These are phyloP conservation scores for Suhomyces panamericanus DNA, from an alignment of 1,139 yeast species.

Conservation along the genomic window DNA sequence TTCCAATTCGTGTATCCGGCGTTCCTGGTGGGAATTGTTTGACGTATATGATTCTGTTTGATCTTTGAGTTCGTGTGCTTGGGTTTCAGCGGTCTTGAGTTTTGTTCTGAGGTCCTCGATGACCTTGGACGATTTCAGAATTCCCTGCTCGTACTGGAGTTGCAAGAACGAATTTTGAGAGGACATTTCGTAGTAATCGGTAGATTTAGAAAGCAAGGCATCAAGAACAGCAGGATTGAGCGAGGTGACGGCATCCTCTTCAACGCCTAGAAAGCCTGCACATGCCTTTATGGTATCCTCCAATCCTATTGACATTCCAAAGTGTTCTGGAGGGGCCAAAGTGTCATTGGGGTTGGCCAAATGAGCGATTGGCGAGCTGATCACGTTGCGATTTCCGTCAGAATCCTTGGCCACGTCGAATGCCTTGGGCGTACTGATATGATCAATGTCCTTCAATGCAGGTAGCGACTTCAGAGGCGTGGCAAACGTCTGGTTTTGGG, in stretches of 20 bases:
- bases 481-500: conserved; percentile 26
- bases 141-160: conserved; percentile 54
- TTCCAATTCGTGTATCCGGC: conserved; percentile 14
- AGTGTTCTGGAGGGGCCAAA: conserved; percentile 3
- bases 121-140: conserved; percentile 27
- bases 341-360: conserved; percentile 5
- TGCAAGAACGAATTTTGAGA: conserved; percentile 54
- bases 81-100: conserved; percentile 14
- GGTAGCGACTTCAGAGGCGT: conserved; percentile 48
- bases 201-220: conserved; percentile 44
- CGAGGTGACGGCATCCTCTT: conserved; percentile 20
- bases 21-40: conserved; percentile 3
- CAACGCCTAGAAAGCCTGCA: conserved; percentile 39
- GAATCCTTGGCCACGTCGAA: conserved; percentile 43
- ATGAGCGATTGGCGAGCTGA: conserved; percentile 22
- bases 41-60: conserved; percentile 10
- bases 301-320: conserved; percentile 4
- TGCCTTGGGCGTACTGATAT: conserved; percentile 44
- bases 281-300: conserved; percentile 14
- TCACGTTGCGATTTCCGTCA: conserved; percentile 10
- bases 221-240: conserved; percentile 23
- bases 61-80: conserved; percentile 12
- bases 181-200: conserved; percentile 48
- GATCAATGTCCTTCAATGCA: conserved; percentile 46
- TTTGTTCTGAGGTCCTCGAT: conserved; percentile 17